phyloP scores from a whole-genome alignment of 1,284 basidiomycete species.

The Microbotryomycetes sp. region DNA sequence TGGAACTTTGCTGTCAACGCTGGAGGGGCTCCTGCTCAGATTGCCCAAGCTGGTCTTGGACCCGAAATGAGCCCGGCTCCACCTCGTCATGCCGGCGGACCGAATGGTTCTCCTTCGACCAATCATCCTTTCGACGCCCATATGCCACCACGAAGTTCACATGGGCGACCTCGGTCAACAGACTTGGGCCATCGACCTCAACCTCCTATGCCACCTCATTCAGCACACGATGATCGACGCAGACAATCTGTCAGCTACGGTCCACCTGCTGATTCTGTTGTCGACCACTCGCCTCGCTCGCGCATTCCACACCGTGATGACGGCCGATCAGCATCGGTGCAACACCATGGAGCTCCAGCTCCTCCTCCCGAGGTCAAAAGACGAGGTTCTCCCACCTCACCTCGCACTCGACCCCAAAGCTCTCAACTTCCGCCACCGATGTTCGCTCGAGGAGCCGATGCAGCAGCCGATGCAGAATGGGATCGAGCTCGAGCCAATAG shows the following conservation, averaged over 20 bases:
- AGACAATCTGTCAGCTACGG: slow-evolving; percentile 11
- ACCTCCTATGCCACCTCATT: slow-evolving; percentile 5
- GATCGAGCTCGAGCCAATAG: neutral
- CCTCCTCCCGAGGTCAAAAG: slow-evolving; percentile 7
- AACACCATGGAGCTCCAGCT: slow-evolving; percentile 8
- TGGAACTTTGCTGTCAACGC: slow-evolving; percentile 31
- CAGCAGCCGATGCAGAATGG: neutral
- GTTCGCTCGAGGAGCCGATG: neutral
- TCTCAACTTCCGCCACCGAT: neutral
- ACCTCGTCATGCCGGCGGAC: neutral
- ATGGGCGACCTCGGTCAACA: slow-evolving; percentile 23
- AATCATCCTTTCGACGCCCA: slow-evolving; percentile 20
- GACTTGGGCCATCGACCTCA: slow-evolving; percentile 20
- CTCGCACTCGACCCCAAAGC: slow-evolving; percentile 13
- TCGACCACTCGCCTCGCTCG: slow-evolving; percentile 24
- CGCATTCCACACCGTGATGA: slow-evolving; percentile 4
- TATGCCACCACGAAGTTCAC: slow-evolving; percentile 1
- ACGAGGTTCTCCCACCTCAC: slow-evolving; percentile 25
- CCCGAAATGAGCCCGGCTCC: slow-evolving; percentile 20
- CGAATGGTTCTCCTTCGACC: slow-evolving; percentile 10
- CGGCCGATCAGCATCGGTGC: slow-evolving; percentile 23
- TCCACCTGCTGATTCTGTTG: neutral
- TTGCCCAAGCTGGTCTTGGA: slow-evolving; percentile 18
- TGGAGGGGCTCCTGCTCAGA: slow-evolving; percentile 23
- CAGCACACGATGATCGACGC: slow-evolving; percentile 1